These are phyloP conservation scores for Ambrosia hybrid DNA, from an alignment of 140 eudicot species.

Conservation along the genomic window DNA sequence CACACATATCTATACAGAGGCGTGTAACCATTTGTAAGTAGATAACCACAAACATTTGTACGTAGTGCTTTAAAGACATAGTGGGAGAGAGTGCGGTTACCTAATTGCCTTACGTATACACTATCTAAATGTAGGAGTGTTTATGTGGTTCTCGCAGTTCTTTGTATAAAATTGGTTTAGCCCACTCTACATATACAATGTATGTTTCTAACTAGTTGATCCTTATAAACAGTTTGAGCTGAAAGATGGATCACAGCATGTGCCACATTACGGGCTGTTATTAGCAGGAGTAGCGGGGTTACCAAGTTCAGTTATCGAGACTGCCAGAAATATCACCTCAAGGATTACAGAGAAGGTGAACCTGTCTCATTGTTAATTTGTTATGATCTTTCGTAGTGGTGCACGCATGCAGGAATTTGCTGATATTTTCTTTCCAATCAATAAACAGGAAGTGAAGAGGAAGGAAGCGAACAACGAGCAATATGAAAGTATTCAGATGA, in stretches of 20 bases:
- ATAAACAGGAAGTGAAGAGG: constrained; percentile 68
- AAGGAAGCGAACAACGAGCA: constrained; percentile 61
- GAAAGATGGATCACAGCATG: constrained; percentile 76
- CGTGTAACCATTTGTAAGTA: too few relatives aligned
- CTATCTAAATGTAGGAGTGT: too few relatives aligned
- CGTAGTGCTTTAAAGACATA: too few relatives aligned
- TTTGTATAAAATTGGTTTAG: too few relatives aligned
- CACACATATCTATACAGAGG: not conserved
- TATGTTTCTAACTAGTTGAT: constrained; percentile 21
- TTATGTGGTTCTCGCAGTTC: too few relatives aligned
- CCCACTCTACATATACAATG: too few relatives aligned
- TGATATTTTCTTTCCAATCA: not conserved
- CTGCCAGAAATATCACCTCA: constrained; percentile 82
- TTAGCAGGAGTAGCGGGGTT: constrained; percentile 94
- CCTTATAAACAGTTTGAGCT: constrained; percentile 67
- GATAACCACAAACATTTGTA: too few relatives aligned
- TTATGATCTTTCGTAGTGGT: not conserved
- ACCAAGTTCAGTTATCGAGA: constrained; percentile 76
- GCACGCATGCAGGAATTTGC: not conserved
- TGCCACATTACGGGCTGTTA: constrained; percentile 89
- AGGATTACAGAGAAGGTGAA: constrained; percentile 71
- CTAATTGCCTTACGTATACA: too few relatives aligned
- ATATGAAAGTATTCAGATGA: constrained; percentile 58
- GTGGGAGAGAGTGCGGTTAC: too few relatives aligned
- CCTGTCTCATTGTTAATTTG: not conserved